These are phyloP conservation scores for Paulownia fortunei DNA, from an alignment of 257 asterid genomes.

Conservation along the genomic window DNA sequence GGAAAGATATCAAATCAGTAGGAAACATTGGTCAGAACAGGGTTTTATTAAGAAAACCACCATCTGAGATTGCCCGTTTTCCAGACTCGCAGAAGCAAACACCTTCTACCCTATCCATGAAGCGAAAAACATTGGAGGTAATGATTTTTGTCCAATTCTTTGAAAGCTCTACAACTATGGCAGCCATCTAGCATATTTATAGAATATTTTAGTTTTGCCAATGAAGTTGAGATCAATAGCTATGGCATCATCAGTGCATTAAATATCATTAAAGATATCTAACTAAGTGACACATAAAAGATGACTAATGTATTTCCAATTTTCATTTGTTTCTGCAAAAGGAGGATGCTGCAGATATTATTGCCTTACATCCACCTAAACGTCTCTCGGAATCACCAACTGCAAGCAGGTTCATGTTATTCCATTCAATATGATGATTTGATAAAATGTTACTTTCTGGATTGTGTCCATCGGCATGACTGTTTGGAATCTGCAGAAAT, in stretches of 20 bases:
- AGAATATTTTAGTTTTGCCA: constrained; percentile 10
- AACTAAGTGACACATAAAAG: not conserved
- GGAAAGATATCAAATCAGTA: constrained; percentile 43
- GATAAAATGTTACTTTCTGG: constrained; percentile 3
- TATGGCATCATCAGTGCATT: not conserved
- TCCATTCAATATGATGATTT: constrained; percentile 29
- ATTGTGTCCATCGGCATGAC: constrained; percentile 22
- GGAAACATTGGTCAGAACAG: constrained; percentile 44
- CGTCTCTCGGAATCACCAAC: constrained; percentile 55
- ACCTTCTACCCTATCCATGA: constrained; percentile 49
- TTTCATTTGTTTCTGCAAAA: constrained; percentile 42
- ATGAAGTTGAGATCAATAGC: constrained; percentile 20
- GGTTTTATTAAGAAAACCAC: constrained; percentile 34
- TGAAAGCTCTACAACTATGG: not conserved
- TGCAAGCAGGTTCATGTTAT: constrained; percentile 56
- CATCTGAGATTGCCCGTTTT: constrained; percentile 35
- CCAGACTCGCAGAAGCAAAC: constrained; percentile 43
- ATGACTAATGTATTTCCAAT: constrained; percentile 1
- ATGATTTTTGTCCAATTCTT: constrained; percentile 9
- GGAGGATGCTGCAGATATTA: constrained; percentile 46
- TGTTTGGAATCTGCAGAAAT: constrained; percentile 55
- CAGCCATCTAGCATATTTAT: constrained; percentile 2
- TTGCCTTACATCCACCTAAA: constrained; percentile 61
- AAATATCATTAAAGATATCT: constrained; percentile 15
- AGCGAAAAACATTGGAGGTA: constrained; percentile 78